phyloP scores from a whole-genome alignment of 1,139 yeast genomes.

The Candida tunisiensis region DNA sequence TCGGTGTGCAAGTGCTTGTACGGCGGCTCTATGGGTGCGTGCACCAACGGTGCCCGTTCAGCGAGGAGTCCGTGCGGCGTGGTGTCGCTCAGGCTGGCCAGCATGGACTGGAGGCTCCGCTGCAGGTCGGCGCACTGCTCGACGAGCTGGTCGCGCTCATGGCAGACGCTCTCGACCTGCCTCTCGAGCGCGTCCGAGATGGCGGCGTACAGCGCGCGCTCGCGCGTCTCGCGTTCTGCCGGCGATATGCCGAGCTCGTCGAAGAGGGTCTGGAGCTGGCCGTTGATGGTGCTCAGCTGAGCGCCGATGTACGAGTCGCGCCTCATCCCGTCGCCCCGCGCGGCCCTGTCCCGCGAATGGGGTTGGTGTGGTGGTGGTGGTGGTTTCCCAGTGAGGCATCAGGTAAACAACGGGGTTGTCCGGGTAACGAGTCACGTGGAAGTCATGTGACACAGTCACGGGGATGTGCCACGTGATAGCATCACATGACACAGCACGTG shows the following conservation, averaged over 20 bases:
- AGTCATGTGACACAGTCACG: too few relatives aligned
- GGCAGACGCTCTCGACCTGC: conserved; percentile 12
- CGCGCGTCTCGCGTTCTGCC: conserved; percentile 14
- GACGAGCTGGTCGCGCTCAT: conserved; percentile 14
- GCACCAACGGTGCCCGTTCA: not conserved
- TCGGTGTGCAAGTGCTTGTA: not conserved
- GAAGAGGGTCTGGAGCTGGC: conserved; percentile 14
- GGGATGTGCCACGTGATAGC: too few relatives aligned
- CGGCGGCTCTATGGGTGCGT: conserved; percentile 1
- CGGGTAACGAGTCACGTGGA: too few relatives aligned
- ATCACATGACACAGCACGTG: too few relatives aligned
- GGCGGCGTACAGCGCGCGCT: conserved; percentile 14
- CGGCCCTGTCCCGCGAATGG: not conserved
- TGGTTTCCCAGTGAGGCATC: not conserved
- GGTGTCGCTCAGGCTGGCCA: conserved; percentile 13
- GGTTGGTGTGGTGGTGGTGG: not conserved
- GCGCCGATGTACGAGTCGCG: conserved; percentile 15
- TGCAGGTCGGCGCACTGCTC: conserved; percentile 11
- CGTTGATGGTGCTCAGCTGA: conserved; percentile 14
- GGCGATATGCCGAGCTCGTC: conserved; percentile 18
- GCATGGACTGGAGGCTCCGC: conserved; percentile 11
- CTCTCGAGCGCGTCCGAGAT: conserved; percentile 15
- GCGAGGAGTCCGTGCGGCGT: not conserved
- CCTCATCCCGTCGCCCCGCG: conserved; percentile 6
- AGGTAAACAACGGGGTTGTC: too few relatives aligned